Evolutionary conservation across 768 basidiomycete species (phyloP).

Genomic region (Mycena amicta): DNA sequence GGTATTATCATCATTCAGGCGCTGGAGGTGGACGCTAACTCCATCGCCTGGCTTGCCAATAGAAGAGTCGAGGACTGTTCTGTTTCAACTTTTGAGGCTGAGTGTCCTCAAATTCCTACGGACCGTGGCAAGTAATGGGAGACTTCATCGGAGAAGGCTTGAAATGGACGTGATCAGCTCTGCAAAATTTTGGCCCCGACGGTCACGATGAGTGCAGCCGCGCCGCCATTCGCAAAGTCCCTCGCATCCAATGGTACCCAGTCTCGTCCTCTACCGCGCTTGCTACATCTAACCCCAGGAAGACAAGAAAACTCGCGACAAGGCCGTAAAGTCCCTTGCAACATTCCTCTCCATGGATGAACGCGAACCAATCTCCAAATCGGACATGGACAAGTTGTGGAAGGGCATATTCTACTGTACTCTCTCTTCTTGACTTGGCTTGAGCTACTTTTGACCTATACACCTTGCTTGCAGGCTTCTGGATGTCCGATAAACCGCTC

Average conservation of each 20-base stretch:
- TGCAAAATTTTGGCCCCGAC: constrained; percentile 26
- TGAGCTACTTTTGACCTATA: background rate
- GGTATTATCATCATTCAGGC: constrained; percentile 38
- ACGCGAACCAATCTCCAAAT: constrained; percentile 59
- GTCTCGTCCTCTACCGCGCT: constrained; percentile 12
- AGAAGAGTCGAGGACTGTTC: constrained; percentile 82
- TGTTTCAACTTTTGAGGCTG: background rate
- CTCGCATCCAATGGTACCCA: constrained; percentile 84
- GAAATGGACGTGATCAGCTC: constrained; percentile 25
- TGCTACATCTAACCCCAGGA: constrained; percentile 24
- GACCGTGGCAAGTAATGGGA: constrained; percentile 92
- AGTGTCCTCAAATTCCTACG: too few species aligned
- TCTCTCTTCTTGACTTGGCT: constrained; percentile 29
- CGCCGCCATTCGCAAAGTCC: constrained; percentile 83
- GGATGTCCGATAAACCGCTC: constrained; percentile 99
- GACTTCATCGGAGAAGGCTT: constrained; percentile 52
- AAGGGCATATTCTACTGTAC: constrained; percentile 97
- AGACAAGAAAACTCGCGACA: constrained; percentile 94
- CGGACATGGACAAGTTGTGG: constrained; percentile 92
- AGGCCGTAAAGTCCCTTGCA: constrained; percentile 79
- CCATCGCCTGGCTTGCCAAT: constrained; percentile 79
- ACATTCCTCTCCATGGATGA: constrained; percentile 75
- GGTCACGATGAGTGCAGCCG: constrained; percentile 39
- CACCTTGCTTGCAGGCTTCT: constrained; percentile 75
- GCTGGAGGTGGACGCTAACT: constrained; percentile 65